Evolutionary conservation across 208 protist genomes (phyloP).

Genomic region (Leishmania guyanensis): DNA sequence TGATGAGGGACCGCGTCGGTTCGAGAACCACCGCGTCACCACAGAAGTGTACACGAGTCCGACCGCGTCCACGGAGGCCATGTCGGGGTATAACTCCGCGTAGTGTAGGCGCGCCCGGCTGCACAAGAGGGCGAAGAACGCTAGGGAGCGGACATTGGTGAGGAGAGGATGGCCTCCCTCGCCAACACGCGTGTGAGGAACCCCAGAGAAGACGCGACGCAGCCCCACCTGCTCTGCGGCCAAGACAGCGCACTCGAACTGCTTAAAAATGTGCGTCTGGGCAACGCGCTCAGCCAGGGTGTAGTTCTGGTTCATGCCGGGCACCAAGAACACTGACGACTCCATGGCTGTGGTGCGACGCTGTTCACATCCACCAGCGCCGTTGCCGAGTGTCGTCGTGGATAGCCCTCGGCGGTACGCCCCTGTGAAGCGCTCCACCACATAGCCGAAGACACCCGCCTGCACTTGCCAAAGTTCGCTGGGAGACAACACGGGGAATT

Average conservation of each 20-base stretch:
- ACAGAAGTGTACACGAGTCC: slow-evolving; percentile 19
- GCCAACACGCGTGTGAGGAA: neutral
- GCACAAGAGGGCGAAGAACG: slow-evolving; percentile 17
- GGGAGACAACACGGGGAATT: slow-evolving; percentile 9
- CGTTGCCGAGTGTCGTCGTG: neutral
- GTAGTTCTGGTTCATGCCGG: slow-evolving; percentile 48
- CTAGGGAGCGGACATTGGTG: slow-evolving; percentile 11
- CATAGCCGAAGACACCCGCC: slow-evolving; percentile 20
- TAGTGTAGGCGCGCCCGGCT: slow-evolving; percentile 33
- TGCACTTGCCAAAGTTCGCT: slow-evolving; percentile 26
- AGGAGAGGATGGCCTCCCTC: slow-evolving; percentile 3
- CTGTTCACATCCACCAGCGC: neutral
- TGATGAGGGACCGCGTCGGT: neutral
- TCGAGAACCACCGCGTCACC: slow-evolving; percentile 22
- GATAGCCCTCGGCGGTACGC: slow-evolving; percentile 29
- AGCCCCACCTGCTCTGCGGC: slow-evolving; percentile 52
- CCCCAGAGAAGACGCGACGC: slow-evolving; percentile 38
- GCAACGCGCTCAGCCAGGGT: slow-evolving; percentile 41
- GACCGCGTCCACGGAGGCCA: slow-evolving; percentile 20
- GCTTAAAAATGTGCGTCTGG: slow-evolving; percentile 52
- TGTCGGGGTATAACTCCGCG: slow-evolving; percentile 54
- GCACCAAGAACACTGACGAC: slow-evolving; percentile 45
- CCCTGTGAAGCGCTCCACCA: slow-evolving; percentile 23
- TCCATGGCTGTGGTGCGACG: slow-evolving; percentile 30
- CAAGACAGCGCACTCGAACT: slow-evolving; percentile 54